phyloP scores from a whole-genome alignment of 164 flowering plant species.

The Vitis rotundifolia region DNA sequence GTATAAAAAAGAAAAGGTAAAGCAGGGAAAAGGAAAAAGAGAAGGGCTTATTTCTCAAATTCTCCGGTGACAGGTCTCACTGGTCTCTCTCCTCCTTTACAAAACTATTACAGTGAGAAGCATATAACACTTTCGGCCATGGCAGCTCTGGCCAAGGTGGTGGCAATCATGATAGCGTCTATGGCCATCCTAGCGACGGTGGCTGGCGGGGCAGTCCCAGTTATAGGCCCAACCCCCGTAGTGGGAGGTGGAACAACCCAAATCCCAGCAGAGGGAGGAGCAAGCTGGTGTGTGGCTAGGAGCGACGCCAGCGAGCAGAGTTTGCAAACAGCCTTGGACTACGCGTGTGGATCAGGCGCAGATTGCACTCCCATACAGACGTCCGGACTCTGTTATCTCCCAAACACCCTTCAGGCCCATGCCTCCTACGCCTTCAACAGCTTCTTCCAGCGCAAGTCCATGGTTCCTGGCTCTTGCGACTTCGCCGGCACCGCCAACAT shows the following conservation, averaged over 20 bases:
- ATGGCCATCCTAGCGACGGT: background rate
- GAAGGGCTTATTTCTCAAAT: background rate
- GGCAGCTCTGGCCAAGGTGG: background rate
- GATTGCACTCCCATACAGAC: conserved; percentile 67
- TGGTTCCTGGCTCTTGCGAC: conserved; percentile 71
- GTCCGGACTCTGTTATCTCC: conserved; percentile 67
- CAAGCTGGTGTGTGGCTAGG: conserved; percentile 73
- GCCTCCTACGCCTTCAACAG: conserved; percentile 91
- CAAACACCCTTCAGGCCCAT: conserved; percentile 76
- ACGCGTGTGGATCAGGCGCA: conserved; percentile 73
- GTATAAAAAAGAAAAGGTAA: too few relatives aligned
- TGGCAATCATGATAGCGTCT: background rate
- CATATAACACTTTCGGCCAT: background rate
- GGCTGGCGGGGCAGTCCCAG: background rate
- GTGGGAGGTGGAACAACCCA: background rate
- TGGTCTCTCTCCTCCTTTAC: background rate
- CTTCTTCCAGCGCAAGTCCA: conserved; percentile 53
- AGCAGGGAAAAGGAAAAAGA: background rate
- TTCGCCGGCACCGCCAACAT: conserved; percentile 70
- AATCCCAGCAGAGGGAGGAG: background rate
- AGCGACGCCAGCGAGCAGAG: conserved; percentile 53
- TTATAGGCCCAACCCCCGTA: background rate
- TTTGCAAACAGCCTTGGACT: conserved; percentile 66
- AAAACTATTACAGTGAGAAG: background rate
- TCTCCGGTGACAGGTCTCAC: background rate